These are phyloP conservation scores for Chlamydomonas reinhardtii DNA, from an alignment of 163 green algal species.

Conservation along the genomic window DNA sequence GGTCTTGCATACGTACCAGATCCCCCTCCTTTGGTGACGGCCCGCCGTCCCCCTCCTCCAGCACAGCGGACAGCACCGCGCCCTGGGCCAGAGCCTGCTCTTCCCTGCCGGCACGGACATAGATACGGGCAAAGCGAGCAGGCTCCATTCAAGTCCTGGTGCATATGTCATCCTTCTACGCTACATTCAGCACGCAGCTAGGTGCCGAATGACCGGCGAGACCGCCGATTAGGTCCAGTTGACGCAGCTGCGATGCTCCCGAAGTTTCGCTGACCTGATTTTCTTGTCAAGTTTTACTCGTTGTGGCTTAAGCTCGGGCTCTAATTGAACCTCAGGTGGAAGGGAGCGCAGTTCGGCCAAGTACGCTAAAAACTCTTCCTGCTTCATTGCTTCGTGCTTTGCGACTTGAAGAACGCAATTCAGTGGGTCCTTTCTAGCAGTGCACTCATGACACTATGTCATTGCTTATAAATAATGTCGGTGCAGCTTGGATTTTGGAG, in stretches of 20 bases:
- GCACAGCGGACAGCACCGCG: constrained; percentile 68
- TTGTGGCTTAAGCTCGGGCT: constrained; percentile 63
- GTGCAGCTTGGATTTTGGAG: no score
- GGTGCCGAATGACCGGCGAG: no score
- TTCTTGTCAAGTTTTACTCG: constrained; percentile 54
- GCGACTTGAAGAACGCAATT: no score
- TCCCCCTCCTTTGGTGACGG: constrained; percentile 58
- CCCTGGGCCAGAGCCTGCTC: constrained; percentile 75
- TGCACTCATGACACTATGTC: no score
- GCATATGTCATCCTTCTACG: no score
- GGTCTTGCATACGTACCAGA: constrained; percentile 50
- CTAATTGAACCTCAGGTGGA: constrained; percentile 52
- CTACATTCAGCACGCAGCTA: no score
- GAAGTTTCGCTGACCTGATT: constrained; percentile 53
- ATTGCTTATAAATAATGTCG: no score
- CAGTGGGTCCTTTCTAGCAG: no score
- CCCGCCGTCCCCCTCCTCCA: constrained; percentile 64
- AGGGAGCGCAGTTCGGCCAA: constrained; percentile 49
- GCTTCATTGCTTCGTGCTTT: neutral
- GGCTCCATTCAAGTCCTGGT: no score
- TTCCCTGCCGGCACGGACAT: constrained; percentile 65
- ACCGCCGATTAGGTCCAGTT: neutral
- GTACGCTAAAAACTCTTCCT: constrained; percentile 22
- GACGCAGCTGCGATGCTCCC: neutral
- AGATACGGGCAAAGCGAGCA: no score